Evolutionary conservation across 345 rosid species (phyloP), one percentile per base, ranked within the genome.

Genomic region (Litchi chinensis): DNA sequence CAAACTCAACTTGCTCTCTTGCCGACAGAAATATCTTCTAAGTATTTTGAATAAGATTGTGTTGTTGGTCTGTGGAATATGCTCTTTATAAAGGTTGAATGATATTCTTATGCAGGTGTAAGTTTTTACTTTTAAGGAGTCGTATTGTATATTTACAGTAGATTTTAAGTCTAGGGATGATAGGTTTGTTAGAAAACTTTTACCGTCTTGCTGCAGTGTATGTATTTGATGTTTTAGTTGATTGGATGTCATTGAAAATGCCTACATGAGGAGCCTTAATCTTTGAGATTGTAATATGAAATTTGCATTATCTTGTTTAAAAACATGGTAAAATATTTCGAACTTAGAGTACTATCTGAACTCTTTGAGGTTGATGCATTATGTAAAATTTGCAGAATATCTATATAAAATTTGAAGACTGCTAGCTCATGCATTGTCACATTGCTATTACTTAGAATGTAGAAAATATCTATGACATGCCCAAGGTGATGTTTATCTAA

Each of bases 11-110:
- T 11, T 9, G 56, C 8, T 70, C 59, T 32, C 24, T 37, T 73
- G 71, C 32, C 3, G 46, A 9, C 8, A 19, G 48, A 63, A 76
- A 37, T 57, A 44, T 43, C 46, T 74, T 5, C 32, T 22, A 4
- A 2, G 24, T 43, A n/a, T 70, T 39, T 41, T 37, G 28, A 50
- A 21, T 28, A 22, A 22, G 32, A 22, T 44, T 64, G 32, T 62
- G 74, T 73, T 21, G 11, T 73, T 68, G 18, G 46, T 66, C 37
- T 10, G 11, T 73, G 73, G 52, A 46, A 11, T 57, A 19, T 57
- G 63, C 63, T 18, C 63, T 57, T n/a, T 48, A 0, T 7, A 43
- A 41, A 32, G 75, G 75, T 18, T 1, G 10, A 18, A 8, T 54
- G 41, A 32, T 71, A 46, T 19, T 70, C 50, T 46, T 50, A 24